phyloP scores from a whole-genome alignment of 495 filamentous ascomycete species.

The Tuber magnatum region DNA sequence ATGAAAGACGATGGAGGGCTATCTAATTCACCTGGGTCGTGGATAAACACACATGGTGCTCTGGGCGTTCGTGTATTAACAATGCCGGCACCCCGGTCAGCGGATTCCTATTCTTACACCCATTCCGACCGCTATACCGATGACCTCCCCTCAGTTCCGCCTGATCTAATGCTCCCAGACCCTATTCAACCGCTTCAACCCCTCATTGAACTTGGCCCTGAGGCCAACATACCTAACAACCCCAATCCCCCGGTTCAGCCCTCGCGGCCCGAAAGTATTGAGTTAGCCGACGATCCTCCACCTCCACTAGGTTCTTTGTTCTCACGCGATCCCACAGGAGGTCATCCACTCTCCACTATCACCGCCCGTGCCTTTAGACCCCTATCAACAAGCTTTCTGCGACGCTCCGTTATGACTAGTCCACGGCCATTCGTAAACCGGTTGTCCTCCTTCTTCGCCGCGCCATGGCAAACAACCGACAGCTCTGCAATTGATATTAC shows the following conservation, averaged over 20 bases:
- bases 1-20: background rate
- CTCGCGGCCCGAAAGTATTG: conserved; percentile 8
- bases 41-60: conserved; percentile 1
- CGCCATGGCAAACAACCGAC: background rate
- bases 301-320: conserved; percentile 19
- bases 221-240: conserved; percentile 9
- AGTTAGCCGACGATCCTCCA: conserved; percentile 6
- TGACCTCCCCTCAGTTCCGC: conserved; percentile 1
- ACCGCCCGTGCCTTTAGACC: conserved; percentile 5
- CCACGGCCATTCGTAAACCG: conserved; percentile 34
- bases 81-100: background rate
- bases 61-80: background rate
- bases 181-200: conserved; percentile 28
- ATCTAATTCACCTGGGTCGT: background rate
- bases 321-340: conserved; percentile 8
- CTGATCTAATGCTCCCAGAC: conserved; percentile 31
- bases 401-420: conserved; percentile 15
- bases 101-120: background rate
- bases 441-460: conserved; percentile 29
- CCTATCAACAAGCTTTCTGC: conserved; percentile 14
- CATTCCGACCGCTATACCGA: background rate
- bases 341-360: conserved; percentile 1
- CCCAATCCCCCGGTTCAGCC: conserved; percentile 2
- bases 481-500: conserved; percentile 17
- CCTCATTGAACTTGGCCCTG: conserved; percentile 17